These are phyloP conservation scores for Boletus rufocinnamomeus DNA, from an alignment of 768 basidiomycete genomes.

Conservation along the genomic window DNA sequence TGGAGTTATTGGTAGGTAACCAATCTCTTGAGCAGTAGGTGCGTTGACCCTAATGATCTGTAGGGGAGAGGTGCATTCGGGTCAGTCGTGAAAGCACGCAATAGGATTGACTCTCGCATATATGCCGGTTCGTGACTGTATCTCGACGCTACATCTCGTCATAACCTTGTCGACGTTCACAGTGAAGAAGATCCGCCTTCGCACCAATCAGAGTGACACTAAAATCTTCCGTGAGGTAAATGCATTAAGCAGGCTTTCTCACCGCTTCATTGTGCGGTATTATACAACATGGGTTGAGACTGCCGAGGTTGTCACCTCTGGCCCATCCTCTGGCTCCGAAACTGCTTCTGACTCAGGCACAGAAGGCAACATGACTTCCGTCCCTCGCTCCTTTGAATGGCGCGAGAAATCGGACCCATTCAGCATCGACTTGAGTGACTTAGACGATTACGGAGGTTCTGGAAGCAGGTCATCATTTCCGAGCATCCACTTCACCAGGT, in stretches of 20 bases:
- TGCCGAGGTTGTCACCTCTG: conserved; percentile 51
- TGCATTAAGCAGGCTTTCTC: conserved; percentile 82
- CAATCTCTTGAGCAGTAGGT: not conserved
- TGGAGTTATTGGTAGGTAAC: conserved; percentile 69
- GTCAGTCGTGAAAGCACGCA: conserved; percentile 92
- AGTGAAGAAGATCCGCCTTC: conserved; percentile 90
- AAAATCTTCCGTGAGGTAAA: conserved; percentile 93
- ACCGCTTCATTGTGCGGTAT: conserved; percentile 90
- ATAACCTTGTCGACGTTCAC: conserved; percentile 4
- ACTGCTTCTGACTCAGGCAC: conserved; percentile 39
- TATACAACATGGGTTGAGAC: conserved; percentile 91
- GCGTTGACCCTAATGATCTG: not conserved
- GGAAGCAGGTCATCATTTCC: conserved; percentile 71
- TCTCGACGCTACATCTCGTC: not conserved
- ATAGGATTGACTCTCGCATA: conserved; percentile 82
- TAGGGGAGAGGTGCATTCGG: conserved; percentile 91
- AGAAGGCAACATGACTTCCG: conserved; percentile 56
- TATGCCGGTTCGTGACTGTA: conserved; percentile 62
- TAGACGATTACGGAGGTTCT: conserved; percentile 58
- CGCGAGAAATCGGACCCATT: conserved; percentile 59
- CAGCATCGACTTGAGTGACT: conserved; percentile 60
- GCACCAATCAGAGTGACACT: conserved; percentile 73
- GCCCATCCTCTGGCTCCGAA: conserved; percentile 48
- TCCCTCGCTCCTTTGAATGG: conserved; percentile 45
- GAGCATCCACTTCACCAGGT: conserved; percentile 75